phyloP scores from a whole-genome alignment of 2,329 filamentous ascomycete genomes.

The Amauroascus niger region DNA sequence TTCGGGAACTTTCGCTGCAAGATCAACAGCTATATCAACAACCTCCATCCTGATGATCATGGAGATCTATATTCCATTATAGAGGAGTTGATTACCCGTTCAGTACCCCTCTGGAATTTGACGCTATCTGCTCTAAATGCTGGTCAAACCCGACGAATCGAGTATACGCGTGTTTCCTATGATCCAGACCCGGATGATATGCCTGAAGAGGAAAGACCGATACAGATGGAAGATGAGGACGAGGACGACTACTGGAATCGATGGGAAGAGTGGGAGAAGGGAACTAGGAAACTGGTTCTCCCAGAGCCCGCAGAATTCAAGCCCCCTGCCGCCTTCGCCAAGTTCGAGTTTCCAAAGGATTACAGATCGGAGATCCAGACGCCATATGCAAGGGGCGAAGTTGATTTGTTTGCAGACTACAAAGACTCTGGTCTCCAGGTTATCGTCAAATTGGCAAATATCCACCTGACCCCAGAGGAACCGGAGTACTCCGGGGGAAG shows the following conservation, averaged over 20 bases:
- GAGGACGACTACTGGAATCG: slow-evolving; percentile 13
- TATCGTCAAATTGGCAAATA: slow-evolving; percentile 54
- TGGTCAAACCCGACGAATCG: slow-evolving; percentile 6
- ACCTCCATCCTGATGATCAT: slow-evolving; percentile 30
- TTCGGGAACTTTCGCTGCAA: slow-evolving; percentile 17
- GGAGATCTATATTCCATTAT: slow-evolving; percentile 27
- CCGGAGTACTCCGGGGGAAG: slow-evolving; percentile 41
- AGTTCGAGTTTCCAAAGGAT: slow-evolving; percentile 1
- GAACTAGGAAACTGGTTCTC: slow-evolving; percentile 12
- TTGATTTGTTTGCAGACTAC: slow-evolving; percentile 25
- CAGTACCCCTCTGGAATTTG: slow-evolving; percentile 30
- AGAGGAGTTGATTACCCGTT: slow-evolving; percentile 25
- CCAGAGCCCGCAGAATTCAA: slow-evolving; percentile 18
- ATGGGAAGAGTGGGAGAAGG: slow-evolving; percentile 4
- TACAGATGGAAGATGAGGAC: slow-evolving; percentile 7
- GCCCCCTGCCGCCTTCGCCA: slow-evolving; percentile 1
- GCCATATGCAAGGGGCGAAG: slow-evolving; percentile 19
- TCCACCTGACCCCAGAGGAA: slow-evolving; percentile 50
- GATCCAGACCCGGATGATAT: slow-evolving; percentile 16
- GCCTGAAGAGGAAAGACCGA: slow-evolving; percentile 15
- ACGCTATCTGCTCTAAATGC: slow-evolving; percentile 19
- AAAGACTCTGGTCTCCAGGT: slow-evolving; percentile 44
- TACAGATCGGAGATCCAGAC: background rate
- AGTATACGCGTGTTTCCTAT: slow-evolving; percentile 15
- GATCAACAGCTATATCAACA: slow-evolving; percentile 36